Base-by-base conservation (phyloP, 2,329 filamentous ascomycete genomes). In the Talaromyces amestolkiae region DNA sequence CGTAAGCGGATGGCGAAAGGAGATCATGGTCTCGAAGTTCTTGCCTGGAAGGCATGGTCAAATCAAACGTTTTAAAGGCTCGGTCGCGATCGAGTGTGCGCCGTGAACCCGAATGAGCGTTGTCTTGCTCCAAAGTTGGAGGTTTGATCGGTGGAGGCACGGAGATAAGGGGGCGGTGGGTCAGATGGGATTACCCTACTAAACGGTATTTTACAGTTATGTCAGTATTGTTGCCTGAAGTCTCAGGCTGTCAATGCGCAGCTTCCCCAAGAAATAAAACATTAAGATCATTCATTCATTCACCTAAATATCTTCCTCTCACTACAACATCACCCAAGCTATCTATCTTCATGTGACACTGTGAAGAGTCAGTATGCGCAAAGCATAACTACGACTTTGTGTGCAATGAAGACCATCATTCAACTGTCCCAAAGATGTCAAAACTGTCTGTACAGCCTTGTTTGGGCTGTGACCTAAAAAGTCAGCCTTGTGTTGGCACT, bases 1-100 rank as follows among this genome's bases (percentile, higher is more conserved):
- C 89, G 80, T 90, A 89, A 58, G 81, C 83, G 67, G 81, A 77
- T 47, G 88, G 87, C 13, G 87, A 89, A 56, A 91, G 85, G 58
- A 90, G 82, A 54, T 83, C 84, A 35, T 72, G 71, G 60, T 72
- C 72, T 27, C 69, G 70, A 65, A 71, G 70, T 41, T 70, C 64
- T 47, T 59, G 69, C 53, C 61, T 59, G 15, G 64, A 43, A 54
- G 65, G 63, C 68, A 70, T 72, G 59, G 37, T 41, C 39, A 31
- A 17, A 33, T 15, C n/a, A 7, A 15, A n/a, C 51, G 17, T 6
- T 47, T 2, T 19, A n/a, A 37, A 35, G 13, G 11, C 22, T n/a
- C 19, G 19, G 43, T 35, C 11, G 51, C 41, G 54, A 61, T 47
- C 27, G 24, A 45, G 24, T 4, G 33, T 15, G 31, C 53, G 9